Base-by-base conservation (phyloP, 1,139 yeast genomes). In the Wickerhamomyces sp. region DNA sequence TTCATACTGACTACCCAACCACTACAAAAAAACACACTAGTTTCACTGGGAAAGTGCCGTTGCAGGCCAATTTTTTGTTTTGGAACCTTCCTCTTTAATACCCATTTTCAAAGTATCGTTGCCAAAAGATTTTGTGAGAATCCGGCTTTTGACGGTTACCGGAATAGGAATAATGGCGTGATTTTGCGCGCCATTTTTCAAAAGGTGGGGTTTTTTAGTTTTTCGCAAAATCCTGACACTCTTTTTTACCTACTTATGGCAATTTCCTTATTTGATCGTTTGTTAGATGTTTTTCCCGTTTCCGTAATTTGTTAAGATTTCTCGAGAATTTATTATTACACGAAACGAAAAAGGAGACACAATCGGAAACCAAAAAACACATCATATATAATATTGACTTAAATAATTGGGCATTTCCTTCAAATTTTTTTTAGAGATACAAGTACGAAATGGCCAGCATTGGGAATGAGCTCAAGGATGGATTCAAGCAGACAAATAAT, bases 381-480 rank as follows among this genome's bases (percentile, higher is more conserved):
- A 18, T n/a, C n/a, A 29, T 29, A 29, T 8, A 6, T 11, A 29
- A 11, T 4, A 29, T 9, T 10, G 31, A 29, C 31, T 29, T 29
- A 29, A 29, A 4, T 11, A 29, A 29, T 3, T 6, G 13, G 31
- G 11, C 7, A 4, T 4, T 29, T 11, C 7, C 31, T 10, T 18
- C 23, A 6, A 29, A 29, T 3, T 29, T 8, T 29, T 10, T 29
- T 9, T 11, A 29, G 31, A 10, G 31, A 9, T 10, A 29, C 31
- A 9, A 10, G 31, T 10, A 10, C 31, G 31, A 29, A 29, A 29
- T 29, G 31, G 46, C 63, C 13, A 64, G 67, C 10, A 77, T 84
- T 39, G 93, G 91, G 26, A 81, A 81, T 65, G 90, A 84, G 57
- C 68, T 84, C 45, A 81, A 84, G 62, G 97, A 91, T 64, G 81